These are phyloP conservation scores for Cyclotella kingstonii DNA, from an alignment of 108 stramenopile genomes.

Conservation along the genomic window DNA sequence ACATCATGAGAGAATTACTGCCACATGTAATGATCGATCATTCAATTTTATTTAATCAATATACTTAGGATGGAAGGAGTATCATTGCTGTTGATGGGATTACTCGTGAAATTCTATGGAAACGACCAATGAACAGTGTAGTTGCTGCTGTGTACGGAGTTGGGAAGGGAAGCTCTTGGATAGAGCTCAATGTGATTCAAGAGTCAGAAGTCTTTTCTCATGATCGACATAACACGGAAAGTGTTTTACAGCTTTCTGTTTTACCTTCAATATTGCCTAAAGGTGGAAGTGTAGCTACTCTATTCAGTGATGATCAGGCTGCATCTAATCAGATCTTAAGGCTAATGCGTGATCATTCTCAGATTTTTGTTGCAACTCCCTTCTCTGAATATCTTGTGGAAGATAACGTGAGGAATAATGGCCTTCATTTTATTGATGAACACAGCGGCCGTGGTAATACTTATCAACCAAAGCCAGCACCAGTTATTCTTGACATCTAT, in stretches of 20 bases:
- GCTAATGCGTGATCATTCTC: constrained; percentile 17
- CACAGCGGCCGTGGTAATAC: neutral
- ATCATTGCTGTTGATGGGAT: constrained; percentile 52
- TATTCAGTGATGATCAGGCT: constrained; percentile 10
- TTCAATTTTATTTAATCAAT: no score
- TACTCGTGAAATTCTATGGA: constrained; percentile 55
- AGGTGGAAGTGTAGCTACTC: constrained; percentile 21
- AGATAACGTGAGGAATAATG: neutral
- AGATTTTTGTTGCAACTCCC: constrained; percentile 33
- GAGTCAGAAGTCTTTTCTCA: constrained; percentile 20
- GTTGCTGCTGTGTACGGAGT: constrained; percentile 79
- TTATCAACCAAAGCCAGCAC: constrained; percentile 9
- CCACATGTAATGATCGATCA: neutral
- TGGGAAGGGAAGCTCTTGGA: constrained; percentile 53
- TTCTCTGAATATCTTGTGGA: no score
- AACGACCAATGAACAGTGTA: constrained; percentile 51
- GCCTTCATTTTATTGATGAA: constrained; percentile 4
- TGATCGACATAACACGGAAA: constrained; percentile 8
- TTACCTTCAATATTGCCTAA: neutral
- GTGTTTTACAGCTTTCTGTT: constrained; percentile 5
- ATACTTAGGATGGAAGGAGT: constrained; percentile 51
- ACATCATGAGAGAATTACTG: neutral
- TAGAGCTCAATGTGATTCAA: constrained; percentile 57
- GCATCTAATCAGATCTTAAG: constrained; percentile 13
- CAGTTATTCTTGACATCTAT: constrained; percentile 3